Base-by-base conservation (phyloP, 106 monocot genomes). In the Xerophyta viscosa region DNA sequence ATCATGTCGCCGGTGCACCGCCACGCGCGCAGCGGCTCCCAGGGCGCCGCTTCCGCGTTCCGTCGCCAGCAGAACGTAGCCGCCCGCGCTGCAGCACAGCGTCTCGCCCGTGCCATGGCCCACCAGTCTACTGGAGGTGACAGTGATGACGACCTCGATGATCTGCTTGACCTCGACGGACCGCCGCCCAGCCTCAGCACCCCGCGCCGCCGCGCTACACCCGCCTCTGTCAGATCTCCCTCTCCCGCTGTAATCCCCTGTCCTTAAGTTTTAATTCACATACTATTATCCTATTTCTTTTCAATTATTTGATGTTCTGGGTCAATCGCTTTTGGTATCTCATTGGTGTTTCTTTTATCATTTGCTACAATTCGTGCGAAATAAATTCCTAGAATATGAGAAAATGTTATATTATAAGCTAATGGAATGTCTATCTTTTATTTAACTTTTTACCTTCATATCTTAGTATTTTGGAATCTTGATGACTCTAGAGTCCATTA, bases 61-160 rank as follows among this genome's bases (percentile, higher is more conserved):
- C 62, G 74, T 14, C 58, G 78, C n/a, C 52, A 48, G 27, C 78
- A 78, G 56, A 80, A 75, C 70, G 45, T 50, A 17, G 74, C 77
- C 10, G 66, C 83, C 30, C 73, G 74, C 29, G 74, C 62, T 8
- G 83, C 83, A 10, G 74, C 74, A 6, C 74, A 78, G 64, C 55
- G 78, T 17, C 64, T 78, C 28, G 83, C 83, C 20, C 65, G 67
- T 6, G 78, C 67, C 29, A 74, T 84, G 74, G 83, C 83, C 6
- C 59, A 63, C 37, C 33, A 49, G 47, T 21, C 50, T 15, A 37
- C 56, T 27, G 43, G 37, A 28, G 48, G 57, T 26, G 70, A 64
- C 0, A 58, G 52, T 24, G 54, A 60, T 2, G 67, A 67, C 24
- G 66, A 53, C 0, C 41, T 61, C 8, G 54, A 49, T 18, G 66